These are phyloP conservation scores for Arabidopsis hybrid DNA, from an alignment of 441 rosid genomes.

Conservation along the genomic window DNA sequence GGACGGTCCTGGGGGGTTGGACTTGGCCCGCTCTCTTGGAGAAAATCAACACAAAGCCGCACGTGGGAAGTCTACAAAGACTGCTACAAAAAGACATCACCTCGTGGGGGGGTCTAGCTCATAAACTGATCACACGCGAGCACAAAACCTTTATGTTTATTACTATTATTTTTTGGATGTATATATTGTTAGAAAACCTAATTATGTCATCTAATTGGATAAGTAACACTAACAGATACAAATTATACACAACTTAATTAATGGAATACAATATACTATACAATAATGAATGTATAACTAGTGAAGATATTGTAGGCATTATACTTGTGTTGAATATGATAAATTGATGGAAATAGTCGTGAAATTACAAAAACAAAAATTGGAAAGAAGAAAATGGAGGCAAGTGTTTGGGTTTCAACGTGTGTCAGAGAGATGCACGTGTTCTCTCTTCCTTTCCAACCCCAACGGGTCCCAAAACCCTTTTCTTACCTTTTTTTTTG, in stretches of 20 bases:
- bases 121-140: conserved; percentile 20
- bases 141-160: conserved; percentile 20
- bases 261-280: not conserved
- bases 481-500: not conserved
- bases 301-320: not conserved
- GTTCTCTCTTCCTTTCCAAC: conserved; percentile 35
- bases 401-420: conserved; percentile 39
- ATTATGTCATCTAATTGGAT: not conserved
- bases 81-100: conserved; percentile 39
- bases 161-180: no score
- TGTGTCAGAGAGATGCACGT: conserved; percentile 46
- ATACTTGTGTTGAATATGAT: not conserved
- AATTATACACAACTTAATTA: not conserved
- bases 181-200: not conserved
- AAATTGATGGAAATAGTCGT: not conserved
- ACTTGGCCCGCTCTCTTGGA: conserved; percentile 30
- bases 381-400: conserved; percentile 20
- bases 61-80: conserved; percentile 42
- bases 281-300: not conserved
- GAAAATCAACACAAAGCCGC: conserved; percentile 29
- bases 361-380: not conserved
- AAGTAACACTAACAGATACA: not conserved
- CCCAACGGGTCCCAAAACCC: conserved; percentile 6
- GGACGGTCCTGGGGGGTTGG: conserved; percentile 19
- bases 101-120: conserved; percentile 40